These are phyloP conservation scores for Tagetes erecta DNA, from an alignment of 129 eudicot genomes.

Conservation along the genomic window DNA sequence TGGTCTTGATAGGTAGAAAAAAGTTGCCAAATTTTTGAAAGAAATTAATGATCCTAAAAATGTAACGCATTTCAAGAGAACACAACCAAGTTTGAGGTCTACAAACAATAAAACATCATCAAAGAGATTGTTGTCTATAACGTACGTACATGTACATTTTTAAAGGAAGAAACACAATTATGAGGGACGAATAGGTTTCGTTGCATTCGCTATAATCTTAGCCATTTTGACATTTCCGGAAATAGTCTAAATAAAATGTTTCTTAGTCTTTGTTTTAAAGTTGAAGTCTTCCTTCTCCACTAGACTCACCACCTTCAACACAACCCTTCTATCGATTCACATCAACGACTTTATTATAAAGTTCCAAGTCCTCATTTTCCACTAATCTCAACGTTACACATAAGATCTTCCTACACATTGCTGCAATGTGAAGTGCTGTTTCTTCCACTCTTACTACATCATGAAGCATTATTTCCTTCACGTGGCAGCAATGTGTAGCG, in stretches of 20 bases:
- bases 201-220: slow-evolving; percentile 1
- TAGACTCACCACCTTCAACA: too few relatives aligned
- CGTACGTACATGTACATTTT: not conserved
- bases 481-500: slow-evolving; percentile 15
- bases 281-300: too few relatives aligned
- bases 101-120: slow-evolving; percentile 5
- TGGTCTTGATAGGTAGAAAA: too few relatives aligned
- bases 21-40: too few relatives aligned
- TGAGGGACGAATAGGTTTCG: not conserved
- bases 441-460: not conserved
- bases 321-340: too few relatives aligned
- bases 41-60: too few relatives aligned
- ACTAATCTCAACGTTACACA: too few relatives aligned
- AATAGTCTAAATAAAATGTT: not conserved
- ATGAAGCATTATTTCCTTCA: not conserved
- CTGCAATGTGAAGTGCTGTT: too few relatives aligned
- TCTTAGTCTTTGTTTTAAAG: too few relatives aligned
- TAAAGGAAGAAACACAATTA: not conserved
- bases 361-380: slow-evolving; percentile 15
- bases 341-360: too few relatives aligned
- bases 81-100: not conserved
- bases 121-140: not conserved
- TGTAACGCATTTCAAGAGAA: slow-evolving; percentile 35
- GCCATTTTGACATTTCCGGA: not conserved
- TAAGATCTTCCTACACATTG: too few relatives aligned